Percentiles rank a stretch among this genome's conserved stretches.
Conservation (phyloP, 345 rosid species). For the Anastatica hierochuntica region DNA sequence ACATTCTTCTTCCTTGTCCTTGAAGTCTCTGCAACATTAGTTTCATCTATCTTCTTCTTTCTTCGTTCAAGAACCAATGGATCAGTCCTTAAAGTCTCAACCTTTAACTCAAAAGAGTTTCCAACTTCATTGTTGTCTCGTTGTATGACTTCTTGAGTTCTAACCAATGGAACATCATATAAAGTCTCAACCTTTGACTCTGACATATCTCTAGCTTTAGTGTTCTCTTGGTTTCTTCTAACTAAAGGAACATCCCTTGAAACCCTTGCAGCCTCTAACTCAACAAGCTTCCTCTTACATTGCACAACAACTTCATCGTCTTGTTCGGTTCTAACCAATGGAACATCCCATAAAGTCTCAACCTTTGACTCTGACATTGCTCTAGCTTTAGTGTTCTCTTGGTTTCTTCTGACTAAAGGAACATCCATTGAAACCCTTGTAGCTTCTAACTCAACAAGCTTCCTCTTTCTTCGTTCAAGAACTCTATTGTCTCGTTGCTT, state of each 20-base stretch:
- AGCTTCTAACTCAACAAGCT: not conserved
- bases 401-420: not conserved
- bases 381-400: not conserved
- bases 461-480: not conserved
- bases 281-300: slow-evolving; percentile 8
- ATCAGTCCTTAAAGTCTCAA: not conserved
- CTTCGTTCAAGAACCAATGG: not conserved
- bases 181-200: too few relatives aligned
- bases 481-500: not conserved
- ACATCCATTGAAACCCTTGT: not conserved
- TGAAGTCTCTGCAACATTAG: slow-evolving; percentile 1
- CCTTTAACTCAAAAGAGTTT: too few relatives aligned
- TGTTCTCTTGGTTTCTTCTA: too few relatives aligned
- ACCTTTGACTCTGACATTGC: not conserved
- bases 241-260: not conserved
- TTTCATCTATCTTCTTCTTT: not conserved
- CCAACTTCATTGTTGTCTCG: not conserved
- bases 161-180: too few relatives aligned
- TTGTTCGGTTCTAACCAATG: not conserved
- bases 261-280: not conserved
- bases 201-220: too few relatives aligned
- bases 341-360: not conserved
- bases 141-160: not conserved
- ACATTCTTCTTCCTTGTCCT: slow-evolving; percentile 6
- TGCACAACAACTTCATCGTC: slow-evolving; percentile 3